These are phyloP conservation scores for Alternaria hordeiaustralica DNA, from an alignment of 2,329 filamentous ascomycete species.

Conservation along the genomic window DNA sequence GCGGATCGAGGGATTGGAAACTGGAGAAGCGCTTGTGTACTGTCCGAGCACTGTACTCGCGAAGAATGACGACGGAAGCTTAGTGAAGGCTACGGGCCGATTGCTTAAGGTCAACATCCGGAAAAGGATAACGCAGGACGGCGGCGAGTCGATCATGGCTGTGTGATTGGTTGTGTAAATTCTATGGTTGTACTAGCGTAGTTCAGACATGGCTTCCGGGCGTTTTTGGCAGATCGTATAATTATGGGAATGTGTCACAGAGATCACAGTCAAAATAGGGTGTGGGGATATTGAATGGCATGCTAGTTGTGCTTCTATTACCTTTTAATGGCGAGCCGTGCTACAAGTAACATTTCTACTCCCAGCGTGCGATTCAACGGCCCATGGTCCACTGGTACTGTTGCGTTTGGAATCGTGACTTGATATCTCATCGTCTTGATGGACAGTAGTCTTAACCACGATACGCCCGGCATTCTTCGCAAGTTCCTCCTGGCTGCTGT, in stretches of 20 bases:
- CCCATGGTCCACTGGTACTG: too few species aligned
- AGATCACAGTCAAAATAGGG: too few species aligned
- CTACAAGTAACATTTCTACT: too few species aligned
- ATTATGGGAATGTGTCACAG: background rate
- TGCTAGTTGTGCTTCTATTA: too few species aligned
- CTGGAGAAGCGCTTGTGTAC: background rate
- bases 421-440: conserved; percentile 1
- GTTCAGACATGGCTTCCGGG: background rate
- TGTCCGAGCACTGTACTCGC: background rate
- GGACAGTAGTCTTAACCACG: conserved; percentile 14
- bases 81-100: conserved; percentile 12
- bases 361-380: too few species aligned
- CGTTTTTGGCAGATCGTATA: background rate
- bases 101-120: conserved; percentile 33
- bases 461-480: conserved; percentile 8
- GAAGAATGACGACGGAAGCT: background rate
- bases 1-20: background rate
- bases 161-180: background rate
- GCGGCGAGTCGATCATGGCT: conserved; percentile 48
- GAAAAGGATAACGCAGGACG: conserved; percentile 22
- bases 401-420: background rate
- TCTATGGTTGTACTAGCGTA: too few species aligned
- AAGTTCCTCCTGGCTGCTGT: conserved; percentile 22
- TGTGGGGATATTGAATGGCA: too few species aligned
- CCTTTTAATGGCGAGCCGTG: too few species aligned